Percentiles rank a stretch among this genome's conserved stretches.
These are phyloP conservation scores for Citrus reticulata DNA, from an alignment of 345 rosid species.

Conservation along the genomic window DNA sequence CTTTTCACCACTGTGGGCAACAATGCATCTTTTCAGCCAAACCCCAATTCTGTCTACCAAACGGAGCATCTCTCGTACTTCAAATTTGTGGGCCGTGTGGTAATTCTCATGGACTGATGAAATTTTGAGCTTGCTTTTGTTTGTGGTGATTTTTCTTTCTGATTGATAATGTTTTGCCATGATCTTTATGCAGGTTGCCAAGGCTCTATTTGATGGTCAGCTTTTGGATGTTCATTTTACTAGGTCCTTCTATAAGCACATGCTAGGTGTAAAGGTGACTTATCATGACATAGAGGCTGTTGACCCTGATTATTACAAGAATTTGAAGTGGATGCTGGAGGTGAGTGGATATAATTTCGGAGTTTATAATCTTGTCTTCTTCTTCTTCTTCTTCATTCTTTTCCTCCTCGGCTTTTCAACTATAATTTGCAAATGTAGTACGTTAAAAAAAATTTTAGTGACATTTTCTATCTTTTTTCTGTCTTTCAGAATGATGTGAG, in stretches of 20 bases:
- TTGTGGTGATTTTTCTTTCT: conserved; percentile 1
- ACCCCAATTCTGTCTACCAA: conserved; percentile 93
- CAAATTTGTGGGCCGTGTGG: conserved; percentile 97
- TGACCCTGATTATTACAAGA: conserved; percentile 98
- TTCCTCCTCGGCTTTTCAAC: neutral
- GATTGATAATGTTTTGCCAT: conserved; percentile 11
- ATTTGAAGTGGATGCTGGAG: conserved; percentile 96
- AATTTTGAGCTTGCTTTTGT: conserved; percentile 5
- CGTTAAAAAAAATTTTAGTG: neutral
- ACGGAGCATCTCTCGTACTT: conserved; percentile 97
- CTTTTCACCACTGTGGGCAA: conserved; percentile 95
- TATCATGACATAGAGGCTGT: conserved; percentile 99
- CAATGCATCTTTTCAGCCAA: conserved; percentile 95
- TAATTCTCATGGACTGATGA: conserved; percentile 28
- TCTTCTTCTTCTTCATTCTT: neutral
- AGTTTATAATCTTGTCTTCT: neutral
- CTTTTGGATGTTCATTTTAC: conserved; percentile 97
- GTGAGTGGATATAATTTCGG: conserved; percentile 36
- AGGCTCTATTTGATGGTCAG: conserved; percentile 93
- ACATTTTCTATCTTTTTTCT: neutral
- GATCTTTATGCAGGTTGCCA: conserved; percentile 69
- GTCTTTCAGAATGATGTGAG: conserved; percentile 81
- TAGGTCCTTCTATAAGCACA: conserved; percentile 93
- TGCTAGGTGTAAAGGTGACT: conserved; percentile 92
- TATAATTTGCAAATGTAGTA: neutral